Percentiles rank a stretch among this genome's conserved stretches.
Conservation (phyloP, 768 basidiomycete genomes). For the Leccinellum rugosiceps region DNA sequence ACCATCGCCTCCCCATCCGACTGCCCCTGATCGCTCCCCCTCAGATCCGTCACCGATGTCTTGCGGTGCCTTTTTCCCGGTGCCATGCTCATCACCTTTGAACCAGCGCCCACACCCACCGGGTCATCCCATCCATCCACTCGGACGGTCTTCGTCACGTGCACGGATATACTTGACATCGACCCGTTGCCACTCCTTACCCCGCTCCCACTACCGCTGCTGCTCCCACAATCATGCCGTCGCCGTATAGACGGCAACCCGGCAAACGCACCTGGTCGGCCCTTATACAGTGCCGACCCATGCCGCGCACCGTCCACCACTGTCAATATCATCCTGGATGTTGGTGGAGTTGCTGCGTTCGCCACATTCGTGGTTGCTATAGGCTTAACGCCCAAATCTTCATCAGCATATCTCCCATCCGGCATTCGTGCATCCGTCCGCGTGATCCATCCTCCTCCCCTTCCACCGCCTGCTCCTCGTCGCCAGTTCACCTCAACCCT, state of each 20-base stretch:
- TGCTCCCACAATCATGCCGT: not conserved
- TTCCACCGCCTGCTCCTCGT: not conserved
- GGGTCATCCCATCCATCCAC: slow-evolving; percentile 22
- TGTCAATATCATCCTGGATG: no score
- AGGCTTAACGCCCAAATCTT: slow-evolving; percentile 19
- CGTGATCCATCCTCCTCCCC: slow-evolving; percentile 23
- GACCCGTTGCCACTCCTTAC: not conserved
- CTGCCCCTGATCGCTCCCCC: slow-evolving; percentile 26
- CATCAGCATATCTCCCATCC: not conserved
- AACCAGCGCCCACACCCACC: not conserved
- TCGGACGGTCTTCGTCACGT: not conserved
- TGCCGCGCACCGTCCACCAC: no score
- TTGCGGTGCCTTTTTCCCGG: slow-evolving; percentile 13
- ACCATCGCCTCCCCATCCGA: slow-evolving; percentile 24
- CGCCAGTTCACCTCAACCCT: not conserved
- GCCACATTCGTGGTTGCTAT: not conserved
- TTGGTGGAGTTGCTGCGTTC: not conserved
- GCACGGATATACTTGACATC: not conserved
- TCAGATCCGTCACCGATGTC: slow-evolving; percentile 25
- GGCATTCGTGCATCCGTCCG: slow-evolving; percentile 25
- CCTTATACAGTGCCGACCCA: no score
- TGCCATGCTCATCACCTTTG: not conserved
- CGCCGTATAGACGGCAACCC: no score
- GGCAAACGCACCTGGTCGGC: no score
- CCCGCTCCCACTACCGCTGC: no score